A percentile compares a stretch with the other conserved stretches of the same genome.
These are phyloP conservation scores for Tolypocladium amazonense DNA, from an alignment of 2,329 filamentous ascomycete genomes.

Conservation along the genomic window DNA sequence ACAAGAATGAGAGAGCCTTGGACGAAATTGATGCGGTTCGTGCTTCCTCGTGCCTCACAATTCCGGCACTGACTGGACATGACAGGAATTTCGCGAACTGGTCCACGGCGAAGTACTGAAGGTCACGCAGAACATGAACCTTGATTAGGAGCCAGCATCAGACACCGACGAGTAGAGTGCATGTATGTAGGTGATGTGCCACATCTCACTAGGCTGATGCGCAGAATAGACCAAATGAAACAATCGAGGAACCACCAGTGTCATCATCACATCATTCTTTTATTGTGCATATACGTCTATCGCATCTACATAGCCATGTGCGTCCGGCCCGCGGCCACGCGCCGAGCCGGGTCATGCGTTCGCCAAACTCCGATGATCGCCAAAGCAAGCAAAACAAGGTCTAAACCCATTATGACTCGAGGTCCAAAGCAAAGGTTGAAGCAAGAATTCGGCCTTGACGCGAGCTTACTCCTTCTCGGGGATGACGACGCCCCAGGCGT, in stretches of 20 bases:
- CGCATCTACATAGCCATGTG: neutral
- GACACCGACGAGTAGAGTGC: neutral
- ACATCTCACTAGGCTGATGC: neutral
- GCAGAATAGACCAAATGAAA: neutral
- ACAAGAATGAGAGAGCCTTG: neutral
- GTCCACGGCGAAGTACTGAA: slow-evolving; percentile 14
- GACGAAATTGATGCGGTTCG: slow-evolving; percentile 2
- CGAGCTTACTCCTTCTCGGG: slow-evolving; percentile 40
- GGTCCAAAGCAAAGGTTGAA: neutral
- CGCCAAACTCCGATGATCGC: neutral
- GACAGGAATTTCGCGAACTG: slow-evolving; percentile 18
- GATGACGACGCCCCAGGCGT: slow-evolving; percentile 61
- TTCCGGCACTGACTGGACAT: neutral
- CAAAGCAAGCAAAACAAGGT: neutral
- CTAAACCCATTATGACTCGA: neutral
- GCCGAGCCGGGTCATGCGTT: neutral
- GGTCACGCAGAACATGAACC: slow-evolving; percentile 12
- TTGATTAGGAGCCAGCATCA: neutral
- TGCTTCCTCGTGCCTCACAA: neutral
- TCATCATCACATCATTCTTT: neutral
- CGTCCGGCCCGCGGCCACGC: neutral
- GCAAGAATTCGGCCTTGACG: neutral
- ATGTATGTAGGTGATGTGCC: neutral
- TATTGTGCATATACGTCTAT: neutral
- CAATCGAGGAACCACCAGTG: neutral